Evolutionary conservation across 192 early-diverging fungal genomes (phyloP).

Genomic region (Lunasporangiospora selenospora): DNA sequence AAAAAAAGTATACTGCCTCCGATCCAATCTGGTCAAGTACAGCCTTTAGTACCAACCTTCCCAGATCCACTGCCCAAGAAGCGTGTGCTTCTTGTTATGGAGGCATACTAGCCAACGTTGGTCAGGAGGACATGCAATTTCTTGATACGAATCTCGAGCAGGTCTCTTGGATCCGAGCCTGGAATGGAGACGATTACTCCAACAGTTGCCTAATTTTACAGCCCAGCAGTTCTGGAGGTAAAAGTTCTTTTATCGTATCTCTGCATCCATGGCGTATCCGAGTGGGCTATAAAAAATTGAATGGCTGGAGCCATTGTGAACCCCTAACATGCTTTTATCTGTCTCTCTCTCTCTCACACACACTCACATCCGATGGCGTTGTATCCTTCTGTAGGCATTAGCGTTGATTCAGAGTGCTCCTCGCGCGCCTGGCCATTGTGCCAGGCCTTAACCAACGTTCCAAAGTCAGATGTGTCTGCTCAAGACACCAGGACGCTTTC

Average conservation of each 20-base stretch:
- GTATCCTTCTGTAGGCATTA: too few species aligned
- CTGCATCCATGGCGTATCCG: too few species aligned
- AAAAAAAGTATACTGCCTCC: too few species aligned
- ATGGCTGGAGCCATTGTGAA: too few species aligned
- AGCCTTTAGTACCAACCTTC: slow-evolving; percentile 34
- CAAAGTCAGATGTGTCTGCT: too few species aligned
- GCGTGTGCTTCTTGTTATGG: slow-evolving; percentile 36
- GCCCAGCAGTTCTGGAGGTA: slow-evolving; percentile 3
- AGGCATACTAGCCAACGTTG: slow-evolving; percentile 20
- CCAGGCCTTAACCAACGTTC: too few species aligned
- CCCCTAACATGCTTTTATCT: too few species aligned
- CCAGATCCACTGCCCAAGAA: slow-evolving; percentile 11
- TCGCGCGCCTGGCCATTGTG: slow-evolving; percentile 25
- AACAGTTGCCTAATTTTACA: slow-evolving; percentile 16
- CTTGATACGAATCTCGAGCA: slow-evolving; percentile 10
- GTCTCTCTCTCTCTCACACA: too few species aligned
- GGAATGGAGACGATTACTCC: slow-evolving; percentile 35
- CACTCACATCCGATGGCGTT: too few species aligned
- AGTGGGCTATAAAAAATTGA: too few species aligned
- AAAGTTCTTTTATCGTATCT: background rate
- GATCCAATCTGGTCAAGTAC: background rate
- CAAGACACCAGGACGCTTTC: too few species aligned
- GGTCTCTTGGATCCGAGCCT: slow-evolving; percentile 30
- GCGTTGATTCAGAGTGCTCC: slow-evolving; percentile 10
- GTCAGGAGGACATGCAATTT: slow-evolving; percentile 10